Conservation (phyloP, 352 stramenopile species). For the Globisporangium uncinulatum region DNA sequence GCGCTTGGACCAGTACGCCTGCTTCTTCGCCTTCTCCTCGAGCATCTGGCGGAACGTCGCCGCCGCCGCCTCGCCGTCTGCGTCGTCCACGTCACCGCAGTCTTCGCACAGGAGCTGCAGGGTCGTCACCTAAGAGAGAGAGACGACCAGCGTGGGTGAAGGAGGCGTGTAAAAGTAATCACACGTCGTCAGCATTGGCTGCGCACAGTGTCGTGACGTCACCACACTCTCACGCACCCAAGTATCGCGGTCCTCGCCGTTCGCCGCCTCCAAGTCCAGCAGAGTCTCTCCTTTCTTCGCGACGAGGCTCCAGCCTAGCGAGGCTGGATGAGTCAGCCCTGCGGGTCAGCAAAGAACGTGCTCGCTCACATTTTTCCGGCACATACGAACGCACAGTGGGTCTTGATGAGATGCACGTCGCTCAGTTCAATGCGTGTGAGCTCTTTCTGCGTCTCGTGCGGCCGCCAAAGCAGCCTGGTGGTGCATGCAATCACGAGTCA, state of each 20-base stretch:
- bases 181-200: neutral
- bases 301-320: constrained; percentile 39
- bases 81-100: constrained; percentile 23
- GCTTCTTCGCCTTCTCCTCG: constrained; percentile 70
- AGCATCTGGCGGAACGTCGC: constrained; percentile 63
- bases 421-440: constrained; percentile 43
- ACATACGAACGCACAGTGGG: constrained; percentile 23
- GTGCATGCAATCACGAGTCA: neutral
- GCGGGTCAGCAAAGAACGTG: neutral
- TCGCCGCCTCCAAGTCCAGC: constrained; percentile 70
- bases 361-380: neutral
- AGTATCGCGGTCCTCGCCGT: constrained; percentile 45
- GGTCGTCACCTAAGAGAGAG: constrained; percentile 36
- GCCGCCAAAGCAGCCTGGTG: constrained; percentile 64
- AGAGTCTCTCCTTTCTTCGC: constrained; percentile 56
- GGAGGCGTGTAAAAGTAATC: neutral
- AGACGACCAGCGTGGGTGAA: neutral
- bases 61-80: constrained; percentile 13
- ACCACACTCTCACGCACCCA: constrained; percentile 35
- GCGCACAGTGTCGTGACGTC: neutral
- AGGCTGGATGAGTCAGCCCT: constrained; percentile 15
- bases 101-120: constrained; percentile 75
- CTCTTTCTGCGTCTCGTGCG: constrained; percentile 45
- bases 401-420: constrained; percentile 45
- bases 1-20: constrained; percentile 72